These are phyloP conservation scores for Pseudozyma hubeiensis DNA, from an alignment of 1,284 basidiomycete genomes.

Conservation along the genomic window DNA sequence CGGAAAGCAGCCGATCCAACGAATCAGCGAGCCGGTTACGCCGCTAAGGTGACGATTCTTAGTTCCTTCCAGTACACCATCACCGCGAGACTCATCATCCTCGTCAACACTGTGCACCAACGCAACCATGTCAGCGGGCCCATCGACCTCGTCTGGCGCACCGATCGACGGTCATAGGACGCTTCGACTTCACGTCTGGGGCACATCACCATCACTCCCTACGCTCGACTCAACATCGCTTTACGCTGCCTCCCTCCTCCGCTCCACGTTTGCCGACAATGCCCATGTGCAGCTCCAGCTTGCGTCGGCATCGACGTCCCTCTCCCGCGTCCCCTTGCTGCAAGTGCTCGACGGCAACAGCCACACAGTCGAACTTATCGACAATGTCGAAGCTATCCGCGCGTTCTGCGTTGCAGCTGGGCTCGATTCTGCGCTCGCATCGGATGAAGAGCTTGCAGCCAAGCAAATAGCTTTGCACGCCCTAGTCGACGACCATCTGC, in stretches of 20 bases:
- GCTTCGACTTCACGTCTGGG: slow-evolving; percentile 46
- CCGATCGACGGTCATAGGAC: slow-evolving; percentile 1
- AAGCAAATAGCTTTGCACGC: slow-evolving; percentile 45
- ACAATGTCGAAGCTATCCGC: slow-evolving; percentile 34
- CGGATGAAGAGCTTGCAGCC: slow-evolving; percentile 11
- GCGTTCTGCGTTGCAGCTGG: slow-evolving; percentile 29
- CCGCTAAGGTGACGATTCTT: too few relatives aligned
- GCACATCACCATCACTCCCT: slow-evolving; percentile 33
- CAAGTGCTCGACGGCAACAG: slow-evolving; percentile 24
- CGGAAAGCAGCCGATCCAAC: too few relatives aligned
- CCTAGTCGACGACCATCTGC: slow-evolving; percentile 50
- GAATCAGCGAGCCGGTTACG: too few relatives aligned
- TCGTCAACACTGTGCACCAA: neutral
- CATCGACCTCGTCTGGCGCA: slow-evolving; percentile 3
- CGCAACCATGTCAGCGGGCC: slow-evolving; percentile 4
- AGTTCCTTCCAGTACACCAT: neutral
- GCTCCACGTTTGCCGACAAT: slow-evolving; percentile 24
- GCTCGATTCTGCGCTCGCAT: slow-evolving; percentile 25
- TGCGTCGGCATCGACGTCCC: slow-evolving; percentile 41
- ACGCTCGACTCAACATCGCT: slow-evolving; percentile 55
- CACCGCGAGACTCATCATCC: neutral
- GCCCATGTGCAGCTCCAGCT: slow-evolving; percentile 14
- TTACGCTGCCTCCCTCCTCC: slow-evolving; percentile 54
- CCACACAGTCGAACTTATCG: slow-evolving; percentile 23
- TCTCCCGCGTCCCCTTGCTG: slow-evolving; percentile 46